These are phyloP conservation scores for Hyphochytrium catenoides DNA, from an alignment of 352 stramenopile species.

Conservation along the genomic window DNA sequence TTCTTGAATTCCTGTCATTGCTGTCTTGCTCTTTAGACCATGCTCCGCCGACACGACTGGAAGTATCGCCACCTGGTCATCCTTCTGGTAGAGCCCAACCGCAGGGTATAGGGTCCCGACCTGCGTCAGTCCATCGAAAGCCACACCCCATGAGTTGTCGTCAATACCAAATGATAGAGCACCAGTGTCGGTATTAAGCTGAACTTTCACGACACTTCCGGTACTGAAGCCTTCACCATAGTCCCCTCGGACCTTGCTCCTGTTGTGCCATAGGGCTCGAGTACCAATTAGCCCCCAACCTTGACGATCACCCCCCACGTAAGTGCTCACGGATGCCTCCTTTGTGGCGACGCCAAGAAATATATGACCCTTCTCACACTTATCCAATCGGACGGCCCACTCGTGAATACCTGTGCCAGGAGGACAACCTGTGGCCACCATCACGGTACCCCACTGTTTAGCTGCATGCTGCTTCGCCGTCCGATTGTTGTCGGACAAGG, in stretches of 20 bases:
- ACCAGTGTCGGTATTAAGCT: constrained; percentile 57
- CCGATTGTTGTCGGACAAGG: constrained; percentile 42
- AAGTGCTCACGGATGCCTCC: constrained; percentile 56
- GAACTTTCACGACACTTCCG: constrained; percentile 42
- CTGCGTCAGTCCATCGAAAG: constrained; percentile 59
- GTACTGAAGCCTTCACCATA: constrained; percentile 67
- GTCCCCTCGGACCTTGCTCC: constrained; percentile 59
- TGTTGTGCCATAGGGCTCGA: constrained; percentile 58
- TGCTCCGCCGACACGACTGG: constrained; percentile 6
- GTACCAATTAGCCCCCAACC: constrained; percentile 66
- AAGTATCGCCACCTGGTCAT: constrained; percentile 62
- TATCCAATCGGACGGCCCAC: constrained; percentile 56
- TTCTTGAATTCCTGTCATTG: too few species aligned
- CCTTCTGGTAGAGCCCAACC: constrained; percentile 59
- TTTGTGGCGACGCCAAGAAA: constrained; percentile 61
- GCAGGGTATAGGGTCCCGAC: constrained; percentile 60
- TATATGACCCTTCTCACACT: constrained; percentile 66
- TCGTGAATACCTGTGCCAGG: constrained; percentile 59
- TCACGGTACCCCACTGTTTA: constrained; percentile 71
- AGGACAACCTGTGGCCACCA: constrained; percentile 49
- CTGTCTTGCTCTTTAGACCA: too few species aligned
- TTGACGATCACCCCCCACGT: constrained; percentile 60
- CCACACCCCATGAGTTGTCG: constrained; percentile 61
- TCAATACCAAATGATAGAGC: constrained; percentile 59
- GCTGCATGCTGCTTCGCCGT: constrained; percentile 65